Conservation (phyloP, 257 asterid species). For the Forsythia viridissima region DNA sequence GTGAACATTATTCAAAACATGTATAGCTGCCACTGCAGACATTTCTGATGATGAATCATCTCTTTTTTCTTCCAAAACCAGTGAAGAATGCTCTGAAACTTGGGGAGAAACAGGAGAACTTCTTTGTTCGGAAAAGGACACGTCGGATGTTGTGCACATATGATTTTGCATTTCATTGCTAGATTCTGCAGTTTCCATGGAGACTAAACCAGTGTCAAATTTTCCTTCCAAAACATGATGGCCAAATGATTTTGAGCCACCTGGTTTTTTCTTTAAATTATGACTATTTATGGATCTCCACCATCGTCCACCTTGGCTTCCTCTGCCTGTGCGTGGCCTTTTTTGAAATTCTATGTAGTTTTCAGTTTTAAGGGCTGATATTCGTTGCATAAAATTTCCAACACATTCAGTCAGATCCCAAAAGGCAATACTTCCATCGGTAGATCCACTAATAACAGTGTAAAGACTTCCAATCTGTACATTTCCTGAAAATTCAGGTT, state of each 20-base stretch:
- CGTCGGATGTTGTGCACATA: conserved; percentile 31
- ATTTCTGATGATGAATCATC: conserved; percentile 41
- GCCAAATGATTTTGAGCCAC: conserved; percentile 17
- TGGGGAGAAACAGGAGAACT: conserved; percentile 25
- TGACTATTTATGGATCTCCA: conserved; percentile 59
- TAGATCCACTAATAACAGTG: conserved; percentile 77
- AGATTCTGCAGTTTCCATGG: conserved; percentile 28
- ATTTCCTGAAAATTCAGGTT: conserved; percentile 38
- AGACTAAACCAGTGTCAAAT: conserved; percentile 23
- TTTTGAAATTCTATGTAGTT: conserved; percentile 64
- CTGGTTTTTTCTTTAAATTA: conserved; percentile 42
- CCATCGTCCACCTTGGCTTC: conserved; percentile 97
- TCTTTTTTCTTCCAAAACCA: conserved; percentile 34
- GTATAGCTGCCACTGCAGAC: conserved; percentile 46
- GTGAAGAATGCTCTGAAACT: conserved; percentile 23
- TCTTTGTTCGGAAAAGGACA: conserved; percentile 31
- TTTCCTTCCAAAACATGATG: conserved; percentile 29
- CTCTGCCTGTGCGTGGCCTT: conserved; percentile 95
- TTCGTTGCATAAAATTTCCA: conserved; percentile 67
- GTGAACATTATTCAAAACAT: conserved; percentile 61
- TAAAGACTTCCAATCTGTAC: conserved; percentile 45
- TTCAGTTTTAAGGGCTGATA: conserved; percentile 53
- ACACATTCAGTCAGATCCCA: conserved; percentile 84
- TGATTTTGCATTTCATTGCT: conserved; percentile 35
- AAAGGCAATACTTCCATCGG: conserved; percentile 87